Evolutionary conservation across 208 protist genomes (phyloP).

Genomic region (Leptomonas pyrrhocoris): DNA sequence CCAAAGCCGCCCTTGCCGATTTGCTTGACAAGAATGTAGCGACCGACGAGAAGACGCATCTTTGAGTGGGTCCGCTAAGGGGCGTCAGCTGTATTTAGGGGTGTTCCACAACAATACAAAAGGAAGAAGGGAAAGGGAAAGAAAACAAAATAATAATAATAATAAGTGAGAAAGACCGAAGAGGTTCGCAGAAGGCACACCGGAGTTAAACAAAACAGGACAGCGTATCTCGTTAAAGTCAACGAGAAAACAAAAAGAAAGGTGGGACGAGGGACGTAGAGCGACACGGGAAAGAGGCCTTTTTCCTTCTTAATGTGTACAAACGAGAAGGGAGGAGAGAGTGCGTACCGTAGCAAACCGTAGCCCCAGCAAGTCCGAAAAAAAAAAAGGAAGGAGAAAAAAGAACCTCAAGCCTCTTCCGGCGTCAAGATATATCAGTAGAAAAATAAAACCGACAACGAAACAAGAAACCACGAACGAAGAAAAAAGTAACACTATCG

Average conservation of each 20-base stretch:
- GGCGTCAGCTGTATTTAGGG: too few species aligned
- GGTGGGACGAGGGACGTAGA: background rate
- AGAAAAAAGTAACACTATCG: background rate
- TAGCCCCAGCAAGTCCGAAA: too few species aligned
- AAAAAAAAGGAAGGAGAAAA: background rate
- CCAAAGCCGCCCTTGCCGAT: conserved; percentile 97
- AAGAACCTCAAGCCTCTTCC: background rate
- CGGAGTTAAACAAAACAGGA: too few species aligned
- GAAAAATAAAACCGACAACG: background rate
- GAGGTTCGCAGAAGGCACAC: too few species aligned
- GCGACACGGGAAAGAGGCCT: background rate
- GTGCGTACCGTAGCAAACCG: background rate
- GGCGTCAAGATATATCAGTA: background rate
- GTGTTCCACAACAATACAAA: too few species aligned
- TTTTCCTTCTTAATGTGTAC: too few species aligned
- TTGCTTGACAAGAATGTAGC: conserved; percentile 62
- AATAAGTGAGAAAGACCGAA: too few species aligned
- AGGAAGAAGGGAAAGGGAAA: too few species aligned
- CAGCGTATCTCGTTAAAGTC: too few species aligned
- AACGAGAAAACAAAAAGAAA: background rate
- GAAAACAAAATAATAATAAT: background rate
- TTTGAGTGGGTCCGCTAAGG: conserved; percentile 6
- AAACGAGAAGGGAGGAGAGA: background rate
- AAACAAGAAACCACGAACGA: background rate
- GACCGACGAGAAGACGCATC: conserved; percentile 58